Evolutionary conservation across 208 protist genomes (phyloP).

Genomic region (Leishmania aethiopica): DNA sequence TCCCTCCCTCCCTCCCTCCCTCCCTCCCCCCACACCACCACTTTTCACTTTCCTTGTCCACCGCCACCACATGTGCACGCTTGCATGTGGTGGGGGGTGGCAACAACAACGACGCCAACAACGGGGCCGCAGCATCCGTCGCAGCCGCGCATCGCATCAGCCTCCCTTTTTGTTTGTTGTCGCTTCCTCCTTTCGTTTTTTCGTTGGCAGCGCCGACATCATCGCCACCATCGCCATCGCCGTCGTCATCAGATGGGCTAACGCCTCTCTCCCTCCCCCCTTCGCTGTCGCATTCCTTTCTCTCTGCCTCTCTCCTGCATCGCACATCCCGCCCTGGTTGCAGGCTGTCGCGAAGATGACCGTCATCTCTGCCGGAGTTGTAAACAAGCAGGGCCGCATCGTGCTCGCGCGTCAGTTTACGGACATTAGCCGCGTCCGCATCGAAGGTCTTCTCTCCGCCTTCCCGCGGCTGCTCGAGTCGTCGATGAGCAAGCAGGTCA

Average conservation of each 20-base stretch:
- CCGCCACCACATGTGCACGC: not conserved
- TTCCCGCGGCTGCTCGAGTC: constrained; percentile 97
- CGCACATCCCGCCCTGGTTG: not conserved
- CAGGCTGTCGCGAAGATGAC: constrained; percentile 42
- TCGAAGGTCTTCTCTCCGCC: constrained; percentile 97
- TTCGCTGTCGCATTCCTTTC: not conserved
- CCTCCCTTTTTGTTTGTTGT: not conserved
- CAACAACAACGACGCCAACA: not conserved
- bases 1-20: not conserved
- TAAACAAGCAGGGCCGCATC: constrained; percentile 82
- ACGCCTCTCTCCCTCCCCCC: not conserved
- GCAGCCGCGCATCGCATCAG: not conserved
- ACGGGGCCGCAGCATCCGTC: not conserved
- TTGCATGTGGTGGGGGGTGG: not conserved
- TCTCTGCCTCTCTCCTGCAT: not conserved
- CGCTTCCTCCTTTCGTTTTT: not conserved
- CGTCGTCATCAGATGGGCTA: not conserved
- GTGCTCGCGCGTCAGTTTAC: constrained; percentile 96
- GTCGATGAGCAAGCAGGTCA: constrained; percentile 90
- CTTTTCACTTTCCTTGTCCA: not conserved
- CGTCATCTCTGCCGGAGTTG: constrained; percentile 81
- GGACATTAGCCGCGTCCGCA: constrained; percentile 95
- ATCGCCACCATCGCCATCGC: too few species aligned
- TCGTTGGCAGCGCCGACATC: not conserved
- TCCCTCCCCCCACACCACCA: not conserved